Evolutionary conservation across 768 basidiomycete species (phyloP), one percentile per base, ranked within the genome.

Genomic region (Termitomyces sp.): DNA sequence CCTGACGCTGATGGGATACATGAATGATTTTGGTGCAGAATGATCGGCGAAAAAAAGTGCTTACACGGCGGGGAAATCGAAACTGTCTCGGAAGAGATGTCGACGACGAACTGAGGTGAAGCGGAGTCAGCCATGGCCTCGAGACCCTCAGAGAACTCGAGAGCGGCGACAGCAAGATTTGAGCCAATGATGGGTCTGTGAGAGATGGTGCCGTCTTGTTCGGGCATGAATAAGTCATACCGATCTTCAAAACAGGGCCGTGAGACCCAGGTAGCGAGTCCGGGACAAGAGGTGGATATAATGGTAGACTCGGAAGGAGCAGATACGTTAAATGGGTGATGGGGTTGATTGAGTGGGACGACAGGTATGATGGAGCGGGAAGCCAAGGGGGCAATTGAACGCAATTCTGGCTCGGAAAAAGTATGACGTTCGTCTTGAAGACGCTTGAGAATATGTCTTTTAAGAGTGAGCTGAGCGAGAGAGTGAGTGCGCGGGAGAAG

Each of bases 221-320:
- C 66, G 3, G 76, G 74, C 13, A 79, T 69, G 74, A 84, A 87
- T 4, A 88, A 73, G 28, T 74, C 70, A 60, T 80, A 72, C 33
- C 88, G 77, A 56, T 92, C 88, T 69, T 92, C 90, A 67, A 89
- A 91, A 66, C 86, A 87, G 26, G 87, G 85, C 3, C 90, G 85
- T 38, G 76, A 74, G 60, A 83, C 76, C 90, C 90, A 92, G n/a
- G 72, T 78, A 44, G 77, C 78, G 47, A 92, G 73, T 55, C 87
- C 85, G 14, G 73, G 72, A 65, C 85, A 86, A 41, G 70, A 70
- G n/a, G 64, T 66, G 38, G 71, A 72, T 41, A 76, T 64, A 40
- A 63, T 65, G n/a, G 66, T 65, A 52, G 67, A 63, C 45, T 64
- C 64, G 44, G 68, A 63, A n/a, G 72, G 74, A 47, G 70, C 71